Evolutionary conservation across 1,284 basidiomycete genomes (phyloP), one percentile per base, ranked within the genome.

Genomic region (Microbotryomycetes sp.): DNA sequence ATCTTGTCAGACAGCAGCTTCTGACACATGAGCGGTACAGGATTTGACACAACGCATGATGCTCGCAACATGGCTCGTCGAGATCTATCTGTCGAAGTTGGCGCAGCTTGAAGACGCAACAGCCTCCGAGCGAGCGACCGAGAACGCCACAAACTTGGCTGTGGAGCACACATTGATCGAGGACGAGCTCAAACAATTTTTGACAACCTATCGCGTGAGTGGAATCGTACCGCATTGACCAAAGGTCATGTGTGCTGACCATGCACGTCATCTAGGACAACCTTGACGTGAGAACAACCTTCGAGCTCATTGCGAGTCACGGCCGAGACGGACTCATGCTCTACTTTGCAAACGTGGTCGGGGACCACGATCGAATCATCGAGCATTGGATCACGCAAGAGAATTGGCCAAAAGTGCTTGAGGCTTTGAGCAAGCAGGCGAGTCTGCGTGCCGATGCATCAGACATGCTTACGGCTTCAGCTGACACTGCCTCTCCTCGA

Each of bases 21-120:
- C n/a, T n/a, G n/a, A n/a, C n/a, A n/a, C n/a, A n/a, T 14, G 6
- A 16, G n/a, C 32, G 25, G 12, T 59, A 22, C 65, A 93, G 90
- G 91, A 96, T 70, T 71, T 89, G 51, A 92, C 90, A 0, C 92
- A 97, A 75, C 83, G 96, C 32, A 92, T 94, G 86, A 94, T 98
- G 87, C 80, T 99, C 7, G 92, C 96, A 1, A 97, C 93, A 0
- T 99, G 96, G 96, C 85, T 98, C 6, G 86, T 96, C 30, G 96
- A 99, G 76, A 92, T 98, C 68, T 97, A 93, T 74, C 83, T 99
- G 25, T 88, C 87, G 77, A 97, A 96, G 79, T 92, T 92, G 75
- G 94, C 97, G 72, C 89, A 94, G 67, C 80, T 97, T 53, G 96
- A 99, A 74, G 96, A 98, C 72, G 79, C 89, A 2, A 64, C 66